phyloP scores from a whole-genome alignment of 1,139 yeast genomes.

The Zygosaccharomyces sapae region DNA sequence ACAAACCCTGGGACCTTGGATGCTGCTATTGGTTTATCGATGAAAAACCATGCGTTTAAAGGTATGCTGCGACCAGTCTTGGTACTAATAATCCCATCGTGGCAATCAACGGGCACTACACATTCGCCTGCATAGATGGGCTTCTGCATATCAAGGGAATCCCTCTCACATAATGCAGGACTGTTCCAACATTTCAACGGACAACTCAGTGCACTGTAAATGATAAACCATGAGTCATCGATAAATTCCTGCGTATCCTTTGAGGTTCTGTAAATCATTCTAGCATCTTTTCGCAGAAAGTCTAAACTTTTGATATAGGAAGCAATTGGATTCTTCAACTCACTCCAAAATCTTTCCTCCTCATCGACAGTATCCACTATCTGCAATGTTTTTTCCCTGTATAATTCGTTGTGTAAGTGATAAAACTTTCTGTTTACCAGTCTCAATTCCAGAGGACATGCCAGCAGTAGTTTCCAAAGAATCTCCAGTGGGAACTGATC shows the following conservation, averaged over 20 bases:
- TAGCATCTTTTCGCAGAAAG: conserved; percentile 10
- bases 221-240: conserved; percentile 26
- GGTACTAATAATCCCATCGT: not conserved
- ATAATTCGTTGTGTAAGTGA: conserved; percentile 12
- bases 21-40: conserved; percentile 11
- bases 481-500: conserved; percentile 13
- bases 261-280: conserved; percentile 4
- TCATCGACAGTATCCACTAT: conserved; percentile 3
- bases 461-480: conserved; percentile 9
- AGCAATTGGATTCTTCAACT: conserved; percentile 1
- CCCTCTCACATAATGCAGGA: conserved; percentile 5
- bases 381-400: conserved; percentile 7
- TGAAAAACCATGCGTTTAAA: conserved; percentile 15
- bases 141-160: conserved; percentile 12
- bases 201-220: conserved; percentile 17
- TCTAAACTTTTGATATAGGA: conserved; percentile 13
- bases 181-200: conserved; percentile 14
- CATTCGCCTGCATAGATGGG: conserved; percentile 13
- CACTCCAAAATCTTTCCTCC: conserved; percentile 8
- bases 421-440: conserved; percentile 12
- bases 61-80: conserved; percentile 3
- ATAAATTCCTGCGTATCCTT: conserved; percentile 12
- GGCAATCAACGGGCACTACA: conserved; percentile 7
- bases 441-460: conserved; percentile 13
- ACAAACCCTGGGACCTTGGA: conserved; percentile 11